phyloP scores from a whole-genome alignment of 345 rosid genomes.

The Eucalyptus erythrocorys region DNA sequence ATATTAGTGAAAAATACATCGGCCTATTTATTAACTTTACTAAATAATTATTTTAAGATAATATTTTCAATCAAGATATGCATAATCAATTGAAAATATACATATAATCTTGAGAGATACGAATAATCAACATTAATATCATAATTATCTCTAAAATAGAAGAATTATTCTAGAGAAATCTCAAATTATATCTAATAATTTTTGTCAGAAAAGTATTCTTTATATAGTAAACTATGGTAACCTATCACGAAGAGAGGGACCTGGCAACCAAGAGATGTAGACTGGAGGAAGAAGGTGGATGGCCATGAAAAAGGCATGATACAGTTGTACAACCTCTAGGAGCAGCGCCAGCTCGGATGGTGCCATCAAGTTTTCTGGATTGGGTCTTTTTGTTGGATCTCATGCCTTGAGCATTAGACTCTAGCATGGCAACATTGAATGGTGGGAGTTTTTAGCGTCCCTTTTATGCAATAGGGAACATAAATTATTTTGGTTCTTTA shows the following conservation, averaged over 20 bases:
- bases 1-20: too few species aligned
- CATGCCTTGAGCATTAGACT: too few species aligned
- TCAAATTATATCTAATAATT: background rate
- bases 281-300: background rate
- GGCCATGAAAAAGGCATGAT: accelerated
- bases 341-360: background rate
- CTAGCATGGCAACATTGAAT: too few species aligned
- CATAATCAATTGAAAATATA: too few species aligned
- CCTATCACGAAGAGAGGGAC: background rate
- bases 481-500: accelerated
- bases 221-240: too few species aligned
- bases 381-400: background rate
- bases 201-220: background rate
- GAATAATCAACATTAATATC: too few species aligned
- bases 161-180: background rate
- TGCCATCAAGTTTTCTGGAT: background rate
- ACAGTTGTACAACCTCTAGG: background rate
- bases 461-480: too few species aligned
- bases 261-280: background rate
- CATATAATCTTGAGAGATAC: background rate
- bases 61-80: background rate
- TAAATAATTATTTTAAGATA: too few species aligned
- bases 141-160: background rate
- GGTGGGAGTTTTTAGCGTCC: background rate
- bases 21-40: too few species aligned